These are phyloP conservation scores for Coriaria nepalensis DNA, from an alignment of 306 rosid species.

Conservation along the genomic window DNA sequence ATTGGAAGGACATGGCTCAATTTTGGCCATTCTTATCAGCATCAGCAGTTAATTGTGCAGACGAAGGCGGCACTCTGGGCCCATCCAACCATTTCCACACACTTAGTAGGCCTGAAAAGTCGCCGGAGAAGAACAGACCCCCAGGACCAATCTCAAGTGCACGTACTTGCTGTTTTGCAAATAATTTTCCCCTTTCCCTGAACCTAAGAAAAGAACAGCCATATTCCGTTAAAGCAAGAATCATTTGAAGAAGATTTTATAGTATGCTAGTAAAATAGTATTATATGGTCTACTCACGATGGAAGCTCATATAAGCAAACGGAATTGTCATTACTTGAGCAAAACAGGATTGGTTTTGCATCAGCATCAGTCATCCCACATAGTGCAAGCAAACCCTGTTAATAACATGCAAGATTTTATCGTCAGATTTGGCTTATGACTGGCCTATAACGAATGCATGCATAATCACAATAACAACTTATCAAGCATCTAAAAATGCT, in stretches of 20 bases:
- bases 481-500: no score
- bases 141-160: conserved; percentile 16
- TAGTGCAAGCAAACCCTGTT: conserved; percentile 27
- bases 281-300: conserved; percentile 19
- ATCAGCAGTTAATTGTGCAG: no score
- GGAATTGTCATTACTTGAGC: conserved; percentile 24
- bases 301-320: conserved; percentile 35
- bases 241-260: no score
- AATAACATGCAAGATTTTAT: neutral
- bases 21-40: no score
- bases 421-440: neutral
- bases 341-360: conserved; percentile 18
- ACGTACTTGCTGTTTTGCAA: conserved; percentile 14
- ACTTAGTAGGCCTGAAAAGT: conserved; percentile 20
- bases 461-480: no score
- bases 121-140: conserved; percentile 36
- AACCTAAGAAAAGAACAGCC: conserved; percentile 11
- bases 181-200: conserved; percentile 26
- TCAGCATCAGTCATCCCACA: conserved; percentile 21
- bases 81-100: conserved; percentile 23
- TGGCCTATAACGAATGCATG: no score
- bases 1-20: no score
- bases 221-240: neutral
- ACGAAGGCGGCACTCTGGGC: no score
- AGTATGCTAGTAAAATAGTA: neutral